phyloP scores from a whole-genome alignment of 2,329 filamentous ascomycete genomes.

The Helminthosporium solani region DNA sequence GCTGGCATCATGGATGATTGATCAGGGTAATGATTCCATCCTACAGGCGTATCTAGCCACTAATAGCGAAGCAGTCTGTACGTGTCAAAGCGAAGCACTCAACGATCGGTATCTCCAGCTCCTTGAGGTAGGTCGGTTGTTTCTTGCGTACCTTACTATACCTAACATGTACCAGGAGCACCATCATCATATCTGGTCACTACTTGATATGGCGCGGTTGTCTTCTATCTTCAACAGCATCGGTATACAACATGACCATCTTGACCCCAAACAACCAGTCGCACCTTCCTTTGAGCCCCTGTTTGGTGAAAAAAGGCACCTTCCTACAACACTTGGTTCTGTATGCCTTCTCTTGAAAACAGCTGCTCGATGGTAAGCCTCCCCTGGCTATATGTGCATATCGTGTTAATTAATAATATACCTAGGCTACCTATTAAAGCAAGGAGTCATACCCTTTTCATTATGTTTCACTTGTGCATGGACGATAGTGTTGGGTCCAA shows the following conservation, averaged over 20 bases:
- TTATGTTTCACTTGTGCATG: constrained; percentile 33
- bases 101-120: constrained; percentile 39
- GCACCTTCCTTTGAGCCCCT: constrained; percentile 10
- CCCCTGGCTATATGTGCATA: background rate
- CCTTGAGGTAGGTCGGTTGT: constrained; percentile 19
- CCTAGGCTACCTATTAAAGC: constrained; percentile 23
- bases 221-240: constrained; percentile 59
- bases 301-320: constrained; percentile 6
- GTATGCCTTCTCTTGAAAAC: constrained; percentile 25
- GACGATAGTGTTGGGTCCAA: constrained; percentile 33
- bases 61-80: constrained; percentile 30
- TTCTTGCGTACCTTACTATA: background rate
- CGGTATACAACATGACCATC: constrained; percentile 50
- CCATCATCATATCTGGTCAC: constrained; percentile 29
- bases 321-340: constrained; percentile 26
- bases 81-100: constrained; percentile 35
- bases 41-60: background rate
- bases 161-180: constrained; percentile 16
- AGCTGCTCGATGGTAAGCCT: constrained; percentile 28
- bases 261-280: constrained; percentile 2
- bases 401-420: constrained; percentile 7
- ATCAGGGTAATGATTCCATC: constrained; percentile 28
- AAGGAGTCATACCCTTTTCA: constrained; percentile 22
- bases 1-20: constrained; percentile 47
- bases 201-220: constrained; percentile 44